Percentiles rank a stretch among this genome's conserved stretches.
These are phyloP conservation scores for Microstegium vimineum DNA, from an alignment of 176 grass and related monocot species.

Conservation along the genomic window DNA sequence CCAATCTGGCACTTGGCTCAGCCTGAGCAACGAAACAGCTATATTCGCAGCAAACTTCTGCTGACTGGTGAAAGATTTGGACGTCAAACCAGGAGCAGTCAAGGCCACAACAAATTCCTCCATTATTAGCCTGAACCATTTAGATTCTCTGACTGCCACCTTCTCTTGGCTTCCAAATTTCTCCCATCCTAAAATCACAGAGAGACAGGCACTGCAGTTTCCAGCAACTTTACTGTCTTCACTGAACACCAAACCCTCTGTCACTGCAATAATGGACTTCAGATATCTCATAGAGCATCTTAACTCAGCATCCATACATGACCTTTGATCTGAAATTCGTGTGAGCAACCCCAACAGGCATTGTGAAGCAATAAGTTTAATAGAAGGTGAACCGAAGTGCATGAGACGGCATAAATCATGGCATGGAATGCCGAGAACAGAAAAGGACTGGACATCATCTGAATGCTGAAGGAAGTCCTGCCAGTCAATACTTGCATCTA, in stretches of 20 bases:
- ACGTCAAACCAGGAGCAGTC: conserved; percentile 78
- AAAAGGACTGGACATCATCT: conserved; percentile 42
- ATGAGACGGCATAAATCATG: conserved; percentile 86
- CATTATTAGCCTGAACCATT: conserved; percentile 81
- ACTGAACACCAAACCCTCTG: conserved; percentile 72
- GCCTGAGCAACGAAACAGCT: conserved; percentile 65
- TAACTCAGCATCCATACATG: conserved; percentile 40
- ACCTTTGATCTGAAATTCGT: conserved; percentile 62
- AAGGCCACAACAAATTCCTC: conserved; percentile 84
- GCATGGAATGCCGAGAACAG: conserved; percentile 66
- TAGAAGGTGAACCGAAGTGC: conserved; percentile 60
- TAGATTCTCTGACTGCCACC: conserved; percentile 49
- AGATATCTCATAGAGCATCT: conserved; percentile 68
- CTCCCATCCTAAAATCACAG: conserved; percentile 71
- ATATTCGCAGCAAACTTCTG: conserved; percentile 67
- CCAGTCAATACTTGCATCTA: conserved; percentile 69
- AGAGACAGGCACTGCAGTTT: conserved; percentile 67
- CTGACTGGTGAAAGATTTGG: conserved; percentile 66
- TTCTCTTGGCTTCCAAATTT: conserved; percentile 57
- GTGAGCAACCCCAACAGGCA: conserved; percentile 79
- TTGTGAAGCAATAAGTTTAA: conserved; percentile 80
- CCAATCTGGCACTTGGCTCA: conserved; percentile 67
- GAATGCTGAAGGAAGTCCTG: conserved; percentile 72
- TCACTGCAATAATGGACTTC: conserved; percentile 75
- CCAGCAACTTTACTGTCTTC: conserved; percentile 61